Evolutionary conservation across 805 yeast species (phyloP), one percentile per base, ranked within the genome.

Genomic region (Metschnikowia aberdeeniae): DNA sequence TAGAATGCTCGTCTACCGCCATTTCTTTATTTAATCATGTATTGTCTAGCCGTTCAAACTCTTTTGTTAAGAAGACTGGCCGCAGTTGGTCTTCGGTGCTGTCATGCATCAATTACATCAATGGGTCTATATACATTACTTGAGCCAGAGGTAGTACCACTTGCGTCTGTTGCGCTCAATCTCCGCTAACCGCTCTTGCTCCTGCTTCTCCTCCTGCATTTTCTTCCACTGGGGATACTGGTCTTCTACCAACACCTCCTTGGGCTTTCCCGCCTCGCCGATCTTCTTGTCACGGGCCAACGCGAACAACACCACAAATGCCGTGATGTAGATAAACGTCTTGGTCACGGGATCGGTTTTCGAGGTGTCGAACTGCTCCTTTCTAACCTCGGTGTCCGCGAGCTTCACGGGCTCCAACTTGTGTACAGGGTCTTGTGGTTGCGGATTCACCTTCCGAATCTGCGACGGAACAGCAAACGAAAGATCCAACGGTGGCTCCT

Each of bases 321-420:
- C 59, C 2, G 78, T 70, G 19, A 76, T 40, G 50, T 78, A 78
- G 2, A 83, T 64, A 28, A 83, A 72, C 11, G 73, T 59, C 54
- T 78, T 79, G 36, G 82, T 77, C 27, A 75, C 68, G 0, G 83
- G 80, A 54, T 84, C 87, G 67, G 82, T 62, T 43, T 60, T 72
- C 50, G 70, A 70, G 11, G 73, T 64, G 56, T 78, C 78, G 45
- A 75, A 69, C 49, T 73, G 74, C 46, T 67, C 63, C 30, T 65
- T 54, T 50, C 87, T 64, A 11, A 68, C 61, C 2, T 72, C 68
- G 3, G 76, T 68, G 30, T 69, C 72, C 8, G 73, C 66, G 51
- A 71, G 67, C 27, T 64, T 58, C 10, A 78, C 76, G 0, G 72
- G 66, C 22, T 60, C 61, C 17, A 76, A 58, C 48, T 60, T 66